Evolutionary conservation across 1,139 yeast species (phyloP).

Genomic region (Sporopachydermia cereana): DNA sequence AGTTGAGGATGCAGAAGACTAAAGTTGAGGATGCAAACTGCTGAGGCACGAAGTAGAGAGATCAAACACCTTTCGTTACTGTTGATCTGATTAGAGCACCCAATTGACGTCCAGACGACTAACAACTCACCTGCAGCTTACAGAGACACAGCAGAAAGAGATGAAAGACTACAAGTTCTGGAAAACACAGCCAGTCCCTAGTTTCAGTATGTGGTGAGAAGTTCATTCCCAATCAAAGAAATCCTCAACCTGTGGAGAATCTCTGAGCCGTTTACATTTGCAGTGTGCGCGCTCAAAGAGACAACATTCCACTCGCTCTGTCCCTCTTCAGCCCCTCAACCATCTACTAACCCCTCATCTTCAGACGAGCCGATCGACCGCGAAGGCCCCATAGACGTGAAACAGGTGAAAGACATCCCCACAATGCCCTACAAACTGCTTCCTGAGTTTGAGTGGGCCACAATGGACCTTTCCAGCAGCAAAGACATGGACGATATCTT

Average conservation of each 20-base stretch:
- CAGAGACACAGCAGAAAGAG: conserved; percentile 48
- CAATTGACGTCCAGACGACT: neutral
- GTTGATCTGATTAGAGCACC: too few relatives aligned
- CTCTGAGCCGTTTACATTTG: too few relatives aligned
- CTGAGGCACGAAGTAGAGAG: too few relatives aligned
- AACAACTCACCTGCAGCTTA: conserved; percentile 25
- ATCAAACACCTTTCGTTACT: too few relatives aligned
- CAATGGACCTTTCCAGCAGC: conserved; percentile 51
- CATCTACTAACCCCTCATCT: neutral
- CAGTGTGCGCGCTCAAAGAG: too few relatives aligned
- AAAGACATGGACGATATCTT: conserved; percentile 64
- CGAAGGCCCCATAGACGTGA: conserved; percentile 81
- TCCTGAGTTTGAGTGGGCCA: conserved; percentile 79
- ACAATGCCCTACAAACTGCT: conserved; percentile 59
- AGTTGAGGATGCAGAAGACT: too few relatives aligned
- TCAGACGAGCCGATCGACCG: conserved; percentile 41
- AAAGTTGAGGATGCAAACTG: too few relatives aligned
- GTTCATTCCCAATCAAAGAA: too few relatives aligned
- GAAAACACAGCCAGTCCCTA: conserved; percentile 94
- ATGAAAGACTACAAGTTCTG: conserved; percentile 94
- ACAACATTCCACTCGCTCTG: too few relatives aligned
- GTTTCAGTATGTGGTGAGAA: conserved; percentile 35
- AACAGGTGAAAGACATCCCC: conserved; percentile 63
- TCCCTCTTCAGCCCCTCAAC: conserved; percentile 5
- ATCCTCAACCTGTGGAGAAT: too few relatives aligned